A percentile compares a stretch with the other conserved stretches of the same genome.
phyloP scores from a whole-genome alignment of 2,329 filamentous ascomycete species.

The Fonsecaea pedrosoi region DNA sequence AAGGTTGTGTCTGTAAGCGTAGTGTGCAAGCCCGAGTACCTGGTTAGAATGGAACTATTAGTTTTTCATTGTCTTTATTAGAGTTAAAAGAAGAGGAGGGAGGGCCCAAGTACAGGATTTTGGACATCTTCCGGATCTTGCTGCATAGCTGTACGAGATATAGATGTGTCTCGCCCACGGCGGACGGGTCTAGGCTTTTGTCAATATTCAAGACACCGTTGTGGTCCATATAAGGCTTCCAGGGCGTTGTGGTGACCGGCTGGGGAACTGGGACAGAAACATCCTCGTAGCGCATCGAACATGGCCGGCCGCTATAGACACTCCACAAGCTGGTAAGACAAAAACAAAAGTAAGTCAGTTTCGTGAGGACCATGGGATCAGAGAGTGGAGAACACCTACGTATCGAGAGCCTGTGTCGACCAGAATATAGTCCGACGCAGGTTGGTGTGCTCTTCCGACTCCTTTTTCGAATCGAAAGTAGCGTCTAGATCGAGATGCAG shows the following conservation, averaged over 20 bases:
- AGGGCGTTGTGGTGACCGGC: background rate
- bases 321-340: slow-evolving; percentile 10
- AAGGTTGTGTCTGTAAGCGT: slow-evolving; percentile 7
- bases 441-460: background rate
- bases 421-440: slow-evolving; percentile 48
- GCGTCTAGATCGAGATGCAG: slow-evolving; percentile 46
- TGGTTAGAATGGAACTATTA: background rate
- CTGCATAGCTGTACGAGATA: background rate
- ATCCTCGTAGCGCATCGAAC: slow-evolving; percentile 8
- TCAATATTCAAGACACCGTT: background rate
- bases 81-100: too few species aligned
- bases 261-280: background rate
- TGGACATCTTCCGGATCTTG: slow-evolving; percentile 9
- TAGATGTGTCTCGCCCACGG: slow-evolving; percentile 5
- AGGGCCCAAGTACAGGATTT: slow-evolving; percentile 2
- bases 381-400: background rate
- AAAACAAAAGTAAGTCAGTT: too few species aligned
- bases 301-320: slow-evolving; percentile 10
- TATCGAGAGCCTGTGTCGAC: slow-evolving; percentile 46
- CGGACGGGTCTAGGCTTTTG: background rate
- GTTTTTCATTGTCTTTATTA: background rate
- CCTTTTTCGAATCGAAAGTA: slow-evolving; percentile 30
- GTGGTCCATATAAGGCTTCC: slow-evolving; percentile 7
- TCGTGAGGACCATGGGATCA: too few species aligned
- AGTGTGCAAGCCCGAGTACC: background rate